These are phyloP conservation scores for Termitomyces sp. DNA, from an alignment of 768 basidiomycete species.

Conservation along the genomic window DNA sequence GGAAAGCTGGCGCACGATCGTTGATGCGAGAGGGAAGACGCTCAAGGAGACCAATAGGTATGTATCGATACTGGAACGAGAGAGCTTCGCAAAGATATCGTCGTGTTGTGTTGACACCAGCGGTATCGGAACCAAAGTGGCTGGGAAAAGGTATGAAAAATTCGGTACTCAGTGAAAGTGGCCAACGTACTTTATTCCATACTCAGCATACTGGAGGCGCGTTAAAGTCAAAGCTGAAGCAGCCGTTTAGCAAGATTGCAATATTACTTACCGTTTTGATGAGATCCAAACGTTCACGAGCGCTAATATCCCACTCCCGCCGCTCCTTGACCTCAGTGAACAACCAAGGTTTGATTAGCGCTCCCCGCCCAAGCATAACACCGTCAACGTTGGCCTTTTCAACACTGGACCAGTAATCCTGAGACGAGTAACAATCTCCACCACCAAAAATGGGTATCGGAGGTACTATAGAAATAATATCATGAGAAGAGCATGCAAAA, in stretches of 20 bases:
- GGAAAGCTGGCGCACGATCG: conserved; percentile 85
- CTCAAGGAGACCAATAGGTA: conserved; percentile 92
- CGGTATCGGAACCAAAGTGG: conserved; percentile 83
- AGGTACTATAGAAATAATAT: conserved; percentile 42
- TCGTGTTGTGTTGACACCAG: conserved; percentile 86
- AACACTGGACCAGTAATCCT: conserved; percentile 74
- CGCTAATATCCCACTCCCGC: conserved; percentile 90
- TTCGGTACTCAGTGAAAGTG: not conserved
- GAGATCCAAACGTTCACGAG: conserved; percentile 75
- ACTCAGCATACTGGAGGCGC: conserved; percentile 68
- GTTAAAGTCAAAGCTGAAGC: not conserved
- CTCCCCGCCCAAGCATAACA: conserved; percentile 92
- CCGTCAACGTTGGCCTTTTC: conserved; percentile 86
- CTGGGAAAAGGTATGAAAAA: conserved; percentile 23
- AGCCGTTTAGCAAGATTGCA: not conserved
- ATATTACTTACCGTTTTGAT: conserved; percentile 56
- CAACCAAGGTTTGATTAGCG: conserved; percentile 94
- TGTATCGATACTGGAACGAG: conserved; percentile 94
- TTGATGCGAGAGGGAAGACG: conserved; percentile 76
- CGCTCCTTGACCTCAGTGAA: conserved; percentile 93
- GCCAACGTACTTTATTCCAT: conserved; percentile 61
- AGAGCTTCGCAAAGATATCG: conserved; percentile 93
- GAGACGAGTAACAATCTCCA: conserved; percentile 89
- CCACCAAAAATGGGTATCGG: conserved; percentile 95
- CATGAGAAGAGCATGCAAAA: not conserved